Evolutionary conservation across 106 monocot species (phyloP), one percentile per base, ranked within the genome.

Genomic region (Dendrobium officinale): DNA sequence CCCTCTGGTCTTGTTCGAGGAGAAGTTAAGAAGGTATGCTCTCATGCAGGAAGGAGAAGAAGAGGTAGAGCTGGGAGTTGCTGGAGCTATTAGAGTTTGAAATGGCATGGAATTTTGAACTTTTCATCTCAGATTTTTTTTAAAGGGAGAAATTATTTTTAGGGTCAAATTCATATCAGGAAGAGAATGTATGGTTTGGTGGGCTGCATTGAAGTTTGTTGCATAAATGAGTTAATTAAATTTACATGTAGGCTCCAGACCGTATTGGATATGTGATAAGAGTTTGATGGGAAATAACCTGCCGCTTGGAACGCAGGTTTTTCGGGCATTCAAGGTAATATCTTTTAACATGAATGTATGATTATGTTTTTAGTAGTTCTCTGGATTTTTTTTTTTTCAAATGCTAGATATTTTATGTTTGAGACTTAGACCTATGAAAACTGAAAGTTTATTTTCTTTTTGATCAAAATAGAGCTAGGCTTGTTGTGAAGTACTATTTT

Each of bases 21-120:
- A 99, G 82, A 93, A 93, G 81, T 66, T 99, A 84, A 72, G 84
- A 55, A 80, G 79, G 18, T 87, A 91, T 78, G 98, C 98, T 5
- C 80, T 61, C 9, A 96, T 90, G 93, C 86, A 83, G 73, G 78
- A 79, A 83, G 73, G 79, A 41, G 83, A 92, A 77, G 82, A 84
- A 75, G 81, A 75, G 59, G 77, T 55, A 24, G 77, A 78, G 22
- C 75, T 73, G 10, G 66, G 8, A 58, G 77, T 15, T 47, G 61
- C 19, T 18, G 72, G 81, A 81, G 76, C 76, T 49, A 42, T 13
- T 49, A 26, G 10, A 42, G 76, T 37, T 49, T 76, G 76, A 76
- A 26, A 3, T 76, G 16, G 22, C 11, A 26, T 76, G 74, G 74
- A 74, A 74, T 74, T 74, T 76, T 7, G 4, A 76, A 49, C 18